These are phyloP conservation scores for Eudorina sp. DNA, from an alignment of 139 green algal genomes.

Conservation along the genomic window DNA sequence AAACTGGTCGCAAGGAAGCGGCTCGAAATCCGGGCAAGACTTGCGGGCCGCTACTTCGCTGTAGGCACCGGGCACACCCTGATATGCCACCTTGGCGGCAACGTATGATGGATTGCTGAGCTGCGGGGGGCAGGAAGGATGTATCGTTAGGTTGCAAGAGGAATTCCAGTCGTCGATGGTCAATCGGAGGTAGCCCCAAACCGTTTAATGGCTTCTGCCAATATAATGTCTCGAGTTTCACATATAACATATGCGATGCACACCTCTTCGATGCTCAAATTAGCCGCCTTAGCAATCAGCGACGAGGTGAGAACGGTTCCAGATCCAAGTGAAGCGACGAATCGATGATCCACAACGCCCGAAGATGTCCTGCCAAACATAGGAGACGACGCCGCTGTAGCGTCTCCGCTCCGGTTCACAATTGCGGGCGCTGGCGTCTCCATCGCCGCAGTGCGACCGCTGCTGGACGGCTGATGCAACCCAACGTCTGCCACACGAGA, in stretches of 20 bases:
- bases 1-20: conserved; percentile 95
- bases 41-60: conserved; percentile 90
- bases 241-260: background rate
- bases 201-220: too few species aligned
- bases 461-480: background rate
- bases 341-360: conserved; percentile 9
- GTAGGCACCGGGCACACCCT: conserved; percentile 96
- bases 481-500: background rate
- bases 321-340: conserved; percentile 3
- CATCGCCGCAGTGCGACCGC: background rate
- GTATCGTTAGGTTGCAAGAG: too few species aligned
- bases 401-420: background rate
- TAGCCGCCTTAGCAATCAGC: conserved; percentile 60
- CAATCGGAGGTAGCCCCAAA: too few species aligned
- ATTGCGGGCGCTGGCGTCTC: background rate
- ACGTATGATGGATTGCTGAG: conserved; percentile 15
- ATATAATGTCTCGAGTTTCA: too few species aligned
- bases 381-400: background rate
- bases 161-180: too few species aligned
- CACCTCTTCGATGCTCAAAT: conserved; percentile 60
- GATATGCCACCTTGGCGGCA: conserved; percentile 77
- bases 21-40: conserved; percentile 84
- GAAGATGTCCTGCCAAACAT: conserved; percentile 15
- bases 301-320: conserved; percentile 47
- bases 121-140: conserved; percentile 23